Evolutionary conservation across 2,329 filamentous ascomycete genomes (phyloP), one percentile per base, ranked within the genome.

Genomic region (Neonectria sp.): DNA sequence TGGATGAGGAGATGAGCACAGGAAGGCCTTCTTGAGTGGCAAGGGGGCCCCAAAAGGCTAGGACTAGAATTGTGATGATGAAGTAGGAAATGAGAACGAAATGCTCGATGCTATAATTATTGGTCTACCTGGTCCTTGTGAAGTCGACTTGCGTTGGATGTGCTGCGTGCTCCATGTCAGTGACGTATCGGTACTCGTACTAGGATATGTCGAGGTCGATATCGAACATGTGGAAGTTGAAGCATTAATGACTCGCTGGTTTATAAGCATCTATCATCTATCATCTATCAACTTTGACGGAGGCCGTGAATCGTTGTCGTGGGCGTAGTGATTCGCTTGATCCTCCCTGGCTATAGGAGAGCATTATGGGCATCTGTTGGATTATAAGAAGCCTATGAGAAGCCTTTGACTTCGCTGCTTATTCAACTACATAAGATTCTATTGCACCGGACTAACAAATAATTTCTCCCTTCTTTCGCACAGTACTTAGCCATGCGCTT

Each of bases 21-120:
- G 63, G 59, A 58, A 57, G 56, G 67, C 61, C 53, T 70, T 69
- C 49, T 48, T 62, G 59, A 56, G 59, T 45, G 65, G 61, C 40
- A 43, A 60, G 65, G 24, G 35, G 31, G 63, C 60, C 31, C 37
- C 25, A 13, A 55, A 58, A 69, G 70, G 62, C 64, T 70, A 73
- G 64, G 67, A 63, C 63, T 70, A 71, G 70, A 68, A 66, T 63
- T 66, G 63, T 69, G 65, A 76, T 45, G 72, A 75, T 40, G 70
- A 71, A 57, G 73, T 73, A 75, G 72, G 63, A 70, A 73, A 76
- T 65, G 73, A 75, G 65, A 57, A 64, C 55, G 57, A 56, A 37
- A 58, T 67, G 64, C 63, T 68, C 49, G 55, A 67, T 63, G 45
- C 49, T 31, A 35, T 43, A 9, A 49, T 49, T 49, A 12, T 25